These are phyloP conservation scores for Leccinum olivaceopallidum DNA, from an alignment of 768 basidiomycete genomes.

Conservation along the genomic window DNA sequence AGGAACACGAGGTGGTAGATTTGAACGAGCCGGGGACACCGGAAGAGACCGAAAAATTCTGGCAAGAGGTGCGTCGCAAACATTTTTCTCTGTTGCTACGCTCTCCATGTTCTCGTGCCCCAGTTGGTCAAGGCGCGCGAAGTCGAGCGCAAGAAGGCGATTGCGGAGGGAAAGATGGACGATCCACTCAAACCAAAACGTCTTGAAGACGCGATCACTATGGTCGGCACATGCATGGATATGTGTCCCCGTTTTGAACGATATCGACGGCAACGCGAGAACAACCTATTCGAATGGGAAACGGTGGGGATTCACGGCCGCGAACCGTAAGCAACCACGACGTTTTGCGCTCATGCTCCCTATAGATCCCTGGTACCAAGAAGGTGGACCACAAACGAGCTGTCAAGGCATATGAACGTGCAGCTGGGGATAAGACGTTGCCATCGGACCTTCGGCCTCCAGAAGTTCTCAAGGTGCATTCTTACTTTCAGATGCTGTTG, in stretches of 20 bases:
- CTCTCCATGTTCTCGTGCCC: conserved; percentile 23
- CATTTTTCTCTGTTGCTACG: conserved; percentile 7
- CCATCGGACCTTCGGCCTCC: conserved; percentile 94
- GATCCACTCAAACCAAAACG: conserved; percentile 78
- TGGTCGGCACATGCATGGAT: conserved; percentile 87
- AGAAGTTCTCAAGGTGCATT: conserved; percentile 66
- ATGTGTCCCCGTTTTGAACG: conserved; percentile 97
- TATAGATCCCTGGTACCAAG: conserved; percentile 77
- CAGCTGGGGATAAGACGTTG: conserved; percentile 87
- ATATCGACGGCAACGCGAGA: conserved; percentile 86
- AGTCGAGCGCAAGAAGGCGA: conserved; percentile 67
- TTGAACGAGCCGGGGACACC: conserved; percentile 54
- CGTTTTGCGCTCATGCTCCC: conserved; percentile 36
- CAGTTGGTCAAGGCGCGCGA: conserved; percentile 78
- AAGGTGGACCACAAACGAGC: conserved; percentile 83
- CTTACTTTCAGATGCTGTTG: conserved; percentile 4
- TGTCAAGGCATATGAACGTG: conserved; percentile 94
- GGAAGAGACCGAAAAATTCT: conserved; percentile 70
- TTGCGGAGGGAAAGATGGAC: conserved; percentile 84
- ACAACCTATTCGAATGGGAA: conserved; percentile 86
- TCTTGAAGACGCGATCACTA: conserved; percentile 88
- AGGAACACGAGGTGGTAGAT: conserved; percentile 35
- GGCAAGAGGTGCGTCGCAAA: conserved; percentile 59
- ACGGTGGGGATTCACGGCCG: conserved; percentile 49
- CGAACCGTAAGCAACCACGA: conserved; percentile 3